Conservation (phyloP, 164 flowering plant species). For the Dillenia turbinata region DNA sequence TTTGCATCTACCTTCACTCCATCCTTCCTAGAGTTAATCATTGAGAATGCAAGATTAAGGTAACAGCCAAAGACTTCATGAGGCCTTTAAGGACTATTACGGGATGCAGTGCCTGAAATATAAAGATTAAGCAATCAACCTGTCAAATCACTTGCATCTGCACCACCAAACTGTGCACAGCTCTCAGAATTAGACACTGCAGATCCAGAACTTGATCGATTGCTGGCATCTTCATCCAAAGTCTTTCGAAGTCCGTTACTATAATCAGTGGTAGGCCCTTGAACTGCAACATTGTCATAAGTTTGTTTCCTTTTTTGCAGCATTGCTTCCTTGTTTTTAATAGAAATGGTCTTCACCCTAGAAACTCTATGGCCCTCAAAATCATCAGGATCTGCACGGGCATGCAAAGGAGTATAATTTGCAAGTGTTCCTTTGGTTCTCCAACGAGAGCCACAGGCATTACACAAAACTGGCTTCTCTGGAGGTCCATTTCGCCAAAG, state of each 20-base stretch:
- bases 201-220: slow-evolving; percentile 91
- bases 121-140: slow-evolving; percentile 29
- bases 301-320: slow-evolving; percentile 50
- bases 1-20: too few relatives aligned
- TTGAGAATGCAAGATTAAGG: too few relatives aligned
- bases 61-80: too few relatives aligned
- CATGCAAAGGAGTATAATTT: slow-evolving; percentile 89
- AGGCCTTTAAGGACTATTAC: too few relatives aligned
- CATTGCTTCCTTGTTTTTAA: slow-evolving; percentile 58
- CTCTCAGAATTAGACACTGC: slow-evolving; percentile 87
- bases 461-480: slow-evolving; percentile 93
- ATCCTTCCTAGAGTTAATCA: too few relatives aligned
- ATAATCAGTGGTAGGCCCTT: slow-evolving; percentile 25
- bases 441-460: slow-evolving; percentile 99
- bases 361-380: slow-evolving; percentile 47
- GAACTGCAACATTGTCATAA: slow-evolving; percentile 25
- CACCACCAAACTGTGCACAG: slow-evolving; percentile 63
- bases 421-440: slow-evolving; percentile 91
- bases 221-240: slow-evolving; percentile 74
- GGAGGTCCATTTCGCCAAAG: slow-evolving; percentile 99
- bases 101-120: too few relatives aligned
- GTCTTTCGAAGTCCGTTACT: slow-evolving; percentile 36
- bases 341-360: slow-evolving; percentile 45
- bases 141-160: slow-evolving; percentile 84
- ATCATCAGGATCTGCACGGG: slow-evolving; percentile 67